Conservation (phyloP, 2,329 filamentous ascomycete genomes). For the Drechslerella coelobrocha region DNA sequence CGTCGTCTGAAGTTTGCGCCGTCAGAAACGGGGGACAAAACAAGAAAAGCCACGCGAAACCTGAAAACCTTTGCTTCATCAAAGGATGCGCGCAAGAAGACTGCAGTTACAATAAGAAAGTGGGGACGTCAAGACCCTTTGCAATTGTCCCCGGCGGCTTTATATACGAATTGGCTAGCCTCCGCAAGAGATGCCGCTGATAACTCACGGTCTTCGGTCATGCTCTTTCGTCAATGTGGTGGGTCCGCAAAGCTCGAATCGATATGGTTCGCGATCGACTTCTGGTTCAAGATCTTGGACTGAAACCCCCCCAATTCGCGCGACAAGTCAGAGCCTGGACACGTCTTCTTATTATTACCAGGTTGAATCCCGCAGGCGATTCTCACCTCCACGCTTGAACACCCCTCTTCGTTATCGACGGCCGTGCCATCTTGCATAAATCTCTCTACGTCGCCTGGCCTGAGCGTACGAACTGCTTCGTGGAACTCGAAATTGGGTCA, state of each 20-base stretch:
- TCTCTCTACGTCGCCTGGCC: conserved; percentile 26
- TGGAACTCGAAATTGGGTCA: conserved; percentile 31
- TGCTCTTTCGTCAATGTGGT: not conserved
- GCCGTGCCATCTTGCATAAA: conserved; percentile 40
- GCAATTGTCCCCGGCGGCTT: not conserved
- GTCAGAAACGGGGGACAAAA: conserved; percentile 41
- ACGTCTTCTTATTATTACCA: conserved; percentile 27
- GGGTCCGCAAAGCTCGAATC: conserved; percentile 2
- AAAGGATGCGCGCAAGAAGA: conserved; percentile 19
- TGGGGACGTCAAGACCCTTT: not conserved
- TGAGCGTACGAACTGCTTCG: conserved; percentile 25
- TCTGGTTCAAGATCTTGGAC: conserved; percentile 1
- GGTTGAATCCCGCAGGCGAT: conserved; percentile 34
- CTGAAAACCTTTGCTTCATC: conserved; percentile 28
- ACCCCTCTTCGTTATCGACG: not conserved
- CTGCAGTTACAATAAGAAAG: conserved; percentile 3
- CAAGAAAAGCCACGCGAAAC: conserved; percentile 40
- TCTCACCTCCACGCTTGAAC: conserved; percentile 40
- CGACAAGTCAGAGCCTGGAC: conserved; percentile 7
- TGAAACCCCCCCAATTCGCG: conserved; percentile 16
- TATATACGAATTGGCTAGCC: not conserved
- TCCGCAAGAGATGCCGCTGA: not conserved
- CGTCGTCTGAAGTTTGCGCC: conserved; percentile 33
- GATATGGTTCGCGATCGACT: conserved; percentile 4
- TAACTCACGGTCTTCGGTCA: not conserved